A percentile compares a stretch with the other conserved stretches of the same genome.
Evolutionary conservation across 2,329 filamentous ascomycete genomes (phyloP).

Genomic region (Aspergillus sp.): DNA sequence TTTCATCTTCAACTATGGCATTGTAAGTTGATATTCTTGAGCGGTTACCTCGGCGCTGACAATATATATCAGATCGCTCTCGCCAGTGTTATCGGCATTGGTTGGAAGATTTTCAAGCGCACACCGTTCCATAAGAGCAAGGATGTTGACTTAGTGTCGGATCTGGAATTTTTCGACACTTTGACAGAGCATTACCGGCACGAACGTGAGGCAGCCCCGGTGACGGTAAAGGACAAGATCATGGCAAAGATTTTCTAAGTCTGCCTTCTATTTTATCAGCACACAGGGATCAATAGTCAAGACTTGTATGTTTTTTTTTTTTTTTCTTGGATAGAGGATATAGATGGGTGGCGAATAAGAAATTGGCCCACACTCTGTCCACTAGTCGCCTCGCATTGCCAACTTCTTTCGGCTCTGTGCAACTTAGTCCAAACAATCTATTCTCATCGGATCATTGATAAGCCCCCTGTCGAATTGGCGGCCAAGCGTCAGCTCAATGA

Average conservation of each 20-base stretch:
- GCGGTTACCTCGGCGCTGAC: not conserved
- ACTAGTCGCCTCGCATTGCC: not conserved
- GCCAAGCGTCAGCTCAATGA: slow-evolving; percentile 7
- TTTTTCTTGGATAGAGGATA: not conserved
- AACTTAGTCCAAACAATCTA: not conserved
- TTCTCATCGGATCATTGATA: not conserved
- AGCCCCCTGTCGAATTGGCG: not conserved
- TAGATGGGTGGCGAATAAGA: not conserved
- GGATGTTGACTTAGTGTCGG: slow-evolving; percentile 8
- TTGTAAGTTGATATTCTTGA: not conserved
- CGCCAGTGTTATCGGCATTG: slow-evolving; percentile 7
- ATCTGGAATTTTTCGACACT: not conserved
- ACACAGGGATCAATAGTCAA: not conserved
- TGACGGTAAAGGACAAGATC: slow-evolving; percentile 2
- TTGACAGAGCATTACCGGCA: slow-evolving; percentile 5
- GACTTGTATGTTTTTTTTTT: no score
- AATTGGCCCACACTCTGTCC: not conserved
- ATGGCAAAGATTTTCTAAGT: slow-evolving; percentile 5
- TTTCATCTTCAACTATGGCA: slow-evolving; percentile 12
- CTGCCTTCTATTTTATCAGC: not conserved
- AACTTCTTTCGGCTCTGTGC: not conserved
- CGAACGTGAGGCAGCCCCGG: slow-evolving; percentile 3
- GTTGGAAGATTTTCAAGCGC: slow-evolving; percentile 8
- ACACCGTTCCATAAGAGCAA: slow-evolving; percentile 4
- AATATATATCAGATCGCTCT: slow-evolving; percentile 4